Evolutionary conservation across 495 filamentous ascomycete genomes (phyloP).

Genomic region (Parathielavia hyrcaniae): DNA sequence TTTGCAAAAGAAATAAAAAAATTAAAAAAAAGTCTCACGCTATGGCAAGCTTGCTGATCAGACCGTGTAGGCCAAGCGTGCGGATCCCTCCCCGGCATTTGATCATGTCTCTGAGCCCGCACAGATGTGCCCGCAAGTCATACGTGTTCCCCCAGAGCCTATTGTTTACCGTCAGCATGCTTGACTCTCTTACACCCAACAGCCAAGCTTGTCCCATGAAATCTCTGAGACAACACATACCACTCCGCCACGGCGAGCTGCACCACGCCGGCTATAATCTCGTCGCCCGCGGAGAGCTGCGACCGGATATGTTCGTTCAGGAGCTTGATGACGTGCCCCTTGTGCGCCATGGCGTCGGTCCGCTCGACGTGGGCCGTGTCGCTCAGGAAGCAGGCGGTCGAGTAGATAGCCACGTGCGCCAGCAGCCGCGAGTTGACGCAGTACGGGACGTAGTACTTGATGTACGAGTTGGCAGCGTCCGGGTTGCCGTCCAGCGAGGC

Average conservation of each 20-base stretch:
- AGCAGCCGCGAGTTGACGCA: slow-evolving; percentile 33
- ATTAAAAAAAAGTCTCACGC: slow-evolving; percentile 29
- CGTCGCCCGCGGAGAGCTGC: slow-evolving; percentile 30
- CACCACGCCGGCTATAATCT: slow-evolving; percentile 33
- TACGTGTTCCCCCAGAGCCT: slow-evolving; percentile 32
- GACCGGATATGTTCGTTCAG: slow-evolving; percentile 36
- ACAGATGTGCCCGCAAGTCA: slow-evolving; percentile 30
- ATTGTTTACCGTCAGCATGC: neutral
- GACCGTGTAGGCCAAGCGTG: slow-evolving; percentile 32
- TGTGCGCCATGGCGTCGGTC: slow-evolving; percentile 34
- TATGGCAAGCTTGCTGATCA: slow-evolving; percentile 37
- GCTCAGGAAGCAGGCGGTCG: slow-evolving; percentile 36
- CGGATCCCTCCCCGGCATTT: slow-evolving; percentile 33
- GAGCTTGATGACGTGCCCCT: slow-evolving; percentile 31
- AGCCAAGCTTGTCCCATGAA: too few relatives aligned
- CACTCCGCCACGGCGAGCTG: slow-evolving; percentile 38
- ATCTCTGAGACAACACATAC: slow-evolving; percentile 15
- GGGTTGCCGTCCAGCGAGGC: slow-evolving; percentile 37
- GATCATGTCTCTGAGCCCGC: slow-evolving; percentile 36
- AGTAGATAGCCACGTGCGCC: slow-evolving; percentile 33
- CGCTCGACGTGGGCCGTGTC: slow-evolving; percentile 35
- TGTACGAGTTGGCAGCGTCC: slow-evolving; percentile 32
- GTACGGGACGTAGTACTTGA: slow-evolving; percentile 35
- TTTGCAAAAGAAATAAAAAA: too few relatives aligned
- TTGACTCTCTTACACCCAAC: too few relatives aligned